Base-by-base conservation (phyloP, 192 early-diverging fungal species). In the Borealophlyctis nickersoniae region DNA sequence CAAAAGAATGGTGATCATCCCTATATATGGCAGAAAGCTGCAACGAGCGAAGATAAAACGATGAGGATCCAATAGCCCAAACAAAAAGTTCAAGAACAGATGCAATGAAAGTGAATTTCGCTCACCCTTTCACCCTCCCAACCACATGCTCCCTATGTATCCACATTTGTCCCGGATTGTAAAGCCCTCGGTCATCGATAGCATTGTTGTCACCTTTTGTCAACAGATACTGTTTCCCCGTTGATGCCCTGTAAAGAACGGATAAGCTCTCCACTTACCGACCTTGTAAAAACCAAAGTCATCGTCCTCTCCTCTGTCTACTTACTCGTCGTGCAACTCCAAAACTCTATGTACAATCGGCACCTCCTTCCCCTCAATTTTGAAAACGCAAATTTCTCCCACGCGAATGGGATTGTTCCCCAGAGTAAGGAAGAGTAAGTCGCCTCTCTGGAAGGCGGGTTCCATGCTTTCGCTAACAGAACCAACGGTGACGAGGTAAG, bases 121-220 rank as follows among this genome's bases (percentile, higher is more conserved):
- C 52, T 57, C 74, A 85, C 78, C 88, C 89, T 66, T 80, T 77
- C 13, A 94, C 94, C 66, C 88, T 86, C 16, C 94, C 94, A 9
- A 97, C 87, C 26, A 97, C 81, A 61, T 95, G 83, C 60, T 92
- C 87, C 60, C 82, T 82, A 65, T 89, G 76, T 65, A 97, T 89
- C 94, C 94, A 97, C 81, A 91, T 80, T 78, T 91, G 90, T 5
- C 87, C 83, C 3, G 57, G 33, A 60, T 77, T 80, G 66, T 95
- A 95, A 27, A 97, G 75, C n/a, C 85, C 92, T 24, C 95, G 89
- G 71, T 98, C 95, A 74, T 98, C 92, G 0, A 79, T 81, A 30
- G 68, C 68, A 74, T 98, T 98, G 73, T 94, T 91, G 76, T 98
- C 95, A 54, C 95, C 95, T 81, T 98, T 98, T 33, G 95, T 98